Evolutionary conservation across 805 yeast species (phyloP).

Genomic region (Kazachstania africana): DNA sequence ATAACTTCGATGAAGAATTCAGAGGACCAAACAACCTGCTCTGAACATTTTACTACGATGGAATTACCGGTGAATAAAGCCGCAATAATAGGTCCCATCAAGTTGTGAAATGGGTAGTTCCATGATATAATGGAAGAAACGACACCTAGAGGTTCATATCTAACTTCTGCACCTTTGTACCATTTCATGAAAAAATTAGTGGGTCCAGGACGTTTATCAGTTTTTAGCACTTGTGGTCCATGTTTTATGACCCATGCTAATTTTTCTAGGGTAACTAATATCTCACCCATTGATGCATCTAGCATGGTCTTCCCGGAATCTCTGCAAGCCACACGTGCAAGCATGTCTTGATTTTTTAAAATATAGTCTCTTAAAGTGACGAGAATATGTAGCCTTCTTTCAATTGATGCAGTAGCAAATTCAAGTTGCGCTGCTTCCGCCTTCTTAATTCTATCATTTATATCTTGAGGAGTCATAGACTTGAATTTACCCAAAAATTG

Average conservation of each 20-base stretch:
- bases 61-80: conserved; percentile 86
- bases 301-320: conserved; percentile 94
- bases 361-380: conserved; percentile 61
- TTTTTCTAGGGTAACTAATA: conserved; percentile 89
- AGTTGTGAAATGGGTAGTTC: conserved; percentile 95
- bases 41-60: conserved; percentile 86
- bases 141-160: conserved; percentile 83
- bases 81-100: conserved; percentile 87
- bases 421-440: conserved; percentile 26
- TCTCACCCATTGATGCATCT: conserved; percentile 95
- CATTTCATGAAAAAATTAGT: conserved; percentile 65
- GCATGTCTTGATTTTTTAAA: conserved; percentile 67
- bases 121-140: conserved; percentile 88
- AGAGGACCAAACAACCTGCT: conserved; percentile 92
- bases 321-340: conserved; percentile 88
- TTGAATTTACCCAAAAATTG: conserved; percentile 67
- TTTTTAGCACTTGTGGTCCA: conserved; percentile 61
- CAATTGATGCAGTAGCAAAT: conserved; percentile 37
- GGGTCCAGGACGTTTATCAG: conserved; percentile 78
- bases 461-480: conserved; percentile 54
- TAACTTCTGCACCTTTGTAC: conserved; percentile 85
- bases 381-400: conserved; percentile 58
- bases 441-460: conserved; percentile 46
- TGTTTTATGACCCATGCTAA: conserved; percentile 78
- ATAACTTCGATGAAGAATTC: conserved; percentile 64